Evolutionary conservation across 306 rosid species (phyloP).

Genomic region (Vicia villosa): DNA sequence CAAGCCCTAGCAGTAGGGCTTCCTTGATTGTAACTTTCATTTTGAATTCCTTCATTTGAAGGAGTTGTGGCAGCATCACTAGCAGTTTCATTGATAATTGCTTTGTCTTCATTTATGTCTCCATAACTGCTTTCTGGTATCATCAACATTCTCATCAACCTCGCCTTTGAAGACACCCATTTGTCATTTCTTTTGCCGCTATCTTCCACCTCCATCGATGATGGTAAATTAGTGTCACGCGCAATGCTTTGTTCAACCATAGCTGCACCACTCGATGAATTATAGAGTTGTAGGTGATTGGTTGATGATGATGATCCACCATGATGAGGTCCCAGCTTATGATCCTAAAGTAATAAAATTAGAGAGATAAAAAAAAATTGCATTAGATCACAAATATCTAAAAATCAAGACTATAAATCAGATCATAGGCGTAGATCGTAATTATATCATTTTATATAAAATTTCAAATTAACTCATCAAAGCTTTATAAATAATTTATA

Average conservation of each 20-base stretch:
- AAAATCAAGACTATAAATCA: background rate
- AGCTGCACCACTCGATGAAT: conserved; percentile 34
- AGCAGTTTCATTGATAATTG: background rate
- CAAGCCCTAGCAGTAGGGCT: conserved; percentile 73
- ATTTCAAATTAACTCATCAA: background rate
- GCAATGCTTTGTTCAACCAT: conserved; percentile 21
- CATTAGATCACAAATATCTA: background rate
- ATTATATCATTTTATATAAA: background rate
- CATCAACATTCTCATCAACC: conserved; percentile 62
- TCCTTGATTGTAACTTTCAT: conserved; percentile 9
- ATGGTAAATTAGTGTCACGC: conserved; percentile 21
- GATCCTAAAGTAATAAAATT: conserved; percentile 30
- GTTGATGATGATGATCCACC: conserved; percentile 52
- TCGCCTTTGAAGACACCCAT: conserved; percentile 80
- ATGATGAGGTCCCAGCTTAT: conserved; percentile 29
- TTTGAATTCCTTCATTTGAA: too few species aligned
- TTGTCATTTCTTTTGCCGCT: conserved; percentile 28
- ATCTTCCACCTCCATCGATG: conserved; percentile 16
- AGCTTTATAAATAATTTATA: background rate
- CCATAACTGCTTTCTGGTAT: conserved; percentile 13
- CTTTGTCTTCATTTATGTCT: background rate
- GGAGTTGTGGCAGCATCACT: background rate
- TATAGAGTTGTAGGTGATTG: conserved; percentile 24
- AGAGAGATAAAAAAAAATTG: background rate
- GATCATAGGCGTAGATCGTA: background rate